Percentiles rank a stretch among this genome's conserved stretches.
Conservation (phyloP, 2,329 filamentous ascomycete species). For the Geoglossum cookeanum region DNA sequence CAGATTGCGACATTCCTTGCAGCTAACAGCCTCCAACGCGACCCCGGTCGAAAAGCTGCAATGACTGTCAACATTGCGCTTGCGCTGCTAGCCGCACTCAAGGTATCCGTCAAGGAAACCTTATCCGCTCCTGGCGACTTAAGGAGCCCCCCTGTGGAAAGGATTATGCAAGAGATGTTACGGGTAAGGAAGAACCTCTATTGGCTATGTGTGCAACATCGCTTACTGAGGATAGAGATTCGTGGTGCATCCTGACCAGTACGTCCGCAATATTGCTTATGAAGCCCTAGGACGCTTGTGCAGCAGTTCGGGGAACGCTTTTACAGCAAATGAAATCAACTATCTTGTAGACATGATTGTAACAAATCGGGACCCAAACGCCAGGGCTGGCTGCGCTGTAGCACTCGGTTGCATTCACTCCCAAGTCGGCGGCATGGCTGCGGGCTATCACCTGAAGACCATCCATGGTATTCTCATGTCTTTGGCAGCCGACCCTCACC, state of each 20-base stretch:
- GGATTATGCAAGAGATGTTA: slow-evolving; percentile 45
- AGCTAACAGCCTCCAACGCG: slow-evolving; percentile 59
- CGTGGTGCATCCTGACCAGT: slow-evolving; percentile 65
- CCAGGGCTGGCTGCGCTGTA: slow-evolving; percentile 83
- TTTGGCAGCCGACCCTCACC: slow-evolving; percentile 84
- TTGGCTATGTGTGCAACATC: background rate
- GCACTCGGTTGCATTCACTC: slow-evolving; percentile 85
- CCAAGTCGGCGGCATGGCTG: slow-evolving; percentile 93
- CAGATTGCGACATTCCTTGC: slow-evolving; percentile 83
- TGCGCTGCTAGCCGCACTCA: slow-evolving; percentile 60
- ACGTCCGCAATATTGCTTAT: slow-evolving; percentile 69
- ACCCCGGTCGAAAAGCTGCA: slow-evolving; percentile 73
- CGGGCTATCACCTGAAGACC: slow-evolving; percentile 87
- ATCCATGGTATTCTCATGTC: slow-evolving; percentile 98
- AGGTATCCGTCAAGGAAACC: slow-evolving; percentile 69
- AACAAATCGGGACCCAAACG: slow-evolving; percentile 78
- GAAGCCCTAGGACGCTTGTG: slow-evolving; percentile 75
- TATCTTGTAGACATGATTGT: slow-evolving; percentile 88
- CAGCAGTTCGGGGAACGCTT: slow-evolving; percentile 63
- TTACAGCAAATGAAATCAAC: slow-evolving; percentile 81
- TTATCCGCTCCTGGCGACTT: slow-evolving; percentile 53
- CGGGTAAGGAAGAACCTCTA: slow-evolving; percentile 42
- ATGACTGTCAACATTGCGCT: slow-evolving; percentile 80
- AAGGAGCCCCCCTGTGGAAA: slow-evolving; percentile 57
- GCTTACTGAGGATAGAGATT: slow-evolving; percentile 32